Conservation (phyloP, 306 rosid species). For the Dalbergia cultrata region DNA sequence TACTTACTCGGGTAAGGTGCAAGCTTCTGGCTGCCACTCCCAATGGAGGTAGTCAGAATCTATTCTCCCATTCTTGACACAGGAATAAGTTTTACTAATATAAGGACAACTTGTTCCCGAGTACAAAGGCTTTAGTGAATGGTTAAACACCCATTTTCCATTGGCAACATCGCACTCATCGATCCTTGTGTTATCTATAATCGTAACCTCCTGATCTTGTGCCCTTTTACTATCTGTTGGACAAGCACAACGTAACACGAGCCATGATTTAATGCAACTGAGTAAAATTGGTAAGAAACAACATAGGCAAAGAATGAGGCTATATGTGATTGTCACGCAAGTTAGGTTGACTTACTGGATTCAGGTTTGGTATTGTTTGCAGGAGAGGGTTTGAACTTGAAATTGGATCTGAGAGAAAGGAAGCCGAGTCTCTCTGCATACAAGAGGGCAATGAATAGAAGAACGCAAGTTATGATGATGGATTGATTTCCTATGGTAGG, state of each 20-base stretch:
- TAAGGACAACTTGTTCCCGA: slow-evolving; percentile 78
- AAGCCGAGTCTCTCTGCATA: slow-evolving; percentile 39
- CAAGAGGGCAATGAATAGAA: slow-evolving; percentile 39
- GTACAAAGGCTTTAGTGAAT: slow-evolving; percentile 71
- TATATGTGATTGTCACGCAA: too few relatives aligned
- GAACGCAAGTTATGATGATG: slow-evolving; percentile 11
- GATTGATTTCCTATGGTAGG: slow-evolving; percentile 32
- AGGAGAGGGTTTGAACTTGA: slow-evolving; percentile 37
- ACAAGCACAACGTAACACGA: not conserved
- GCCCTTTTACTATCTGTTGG: slow-evolving; percentile 45
- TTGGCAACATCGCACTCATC: slow-evolving; percentile 59
- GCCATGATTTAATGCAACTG: not conserved
- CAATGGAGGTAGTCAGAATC: slow-evolving; percentile 73
- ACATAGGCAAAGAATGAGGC: too few relatives aligned
- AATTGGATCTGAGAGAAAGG: slow-evolving; percentile 5
- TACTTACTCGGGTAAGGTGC: slow-evolving; percentile 69
- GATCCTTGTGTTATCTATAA: slow-evolving; percentile 38
- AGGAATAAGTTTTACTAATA: slow-evolving; percentile 76
- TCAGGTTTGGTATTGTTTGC: slow-evolving; percentile 15
- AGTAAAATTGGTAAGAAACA: not conserved
- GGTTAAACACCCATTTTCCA: slow-evolving; percentile 85
- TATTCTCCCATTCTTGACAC: slow-evolving; percentile 73
- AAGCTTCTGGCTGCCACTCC: slow-evolving; percentile 90
- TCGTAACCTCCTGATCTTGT: slow-evolving; percentile 38
- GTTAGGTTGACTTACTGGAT: slow-evolving; percentile 52